Evolutionary conservation across 208 protist species (phyloP).

Genomic region (Leishmania mexicana): DNA sequence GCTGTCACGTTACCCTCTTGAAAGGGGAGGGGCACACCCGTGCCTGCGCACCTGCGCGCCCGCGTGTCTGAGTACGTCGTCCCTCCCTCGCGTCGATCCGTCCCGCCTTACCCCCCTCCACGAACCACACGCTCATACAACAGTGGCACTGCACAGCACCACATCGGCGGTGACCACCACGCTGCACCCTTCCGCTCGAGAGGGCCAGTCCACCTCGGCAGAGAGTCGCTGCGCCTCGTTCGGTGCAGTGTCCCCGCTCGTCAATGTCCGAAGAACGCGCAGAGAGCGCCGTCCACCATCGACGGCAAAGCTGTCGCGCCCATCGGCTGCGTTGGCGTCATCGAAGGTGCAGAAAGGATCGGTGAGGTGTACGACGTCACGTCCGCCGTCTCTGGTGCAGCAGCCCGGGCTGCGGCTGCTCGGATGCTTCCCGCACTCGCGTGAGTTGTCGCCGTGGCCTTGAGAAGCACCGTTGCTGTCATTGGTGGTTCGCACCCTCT

Average conservation of each 20-base stretch:
- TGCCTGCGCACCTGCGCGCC: neutral
- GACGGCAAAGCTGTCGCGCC: neutral
- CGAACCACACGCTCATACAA: neutral
- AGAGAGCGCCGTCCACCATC: neutral
- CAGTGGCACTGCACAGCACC: conserved; percentile 3
- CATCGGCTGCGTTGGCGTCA: neutral
- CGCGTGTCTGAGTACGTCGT: neutral
- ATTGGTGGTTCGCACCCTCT: neutral
- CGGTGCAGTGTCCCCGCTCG: neutral
- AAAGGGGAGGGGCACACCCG: neutral
- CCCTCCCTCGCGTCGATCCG: neutral
- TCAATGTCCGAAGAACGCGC: neutral
- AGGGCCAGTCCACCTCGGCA: conserved; percentile 1
- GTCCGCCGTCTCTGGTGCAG: neutral
- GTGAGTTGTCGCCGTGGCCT: neutral
- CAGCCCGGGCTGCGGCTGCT: neutral
- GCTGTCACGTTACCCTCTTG: neutral
- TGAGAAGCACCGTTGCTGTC: neutral
- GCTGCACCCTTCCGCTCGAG: conserved; percentile 5
- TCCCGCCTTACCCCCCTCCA: neutral
- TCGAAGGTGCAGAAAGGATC: conserved; percentile 11
- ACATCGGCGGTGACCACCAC: neutral
- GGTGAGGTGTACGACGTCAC: neutral
- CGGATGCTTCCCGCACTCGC: neutral
- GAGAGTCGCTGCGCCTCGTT: neutral